Base-by-base conservation (phyloP, 148 eudicot genomes). In the Polygonum aviculare region DNA sequence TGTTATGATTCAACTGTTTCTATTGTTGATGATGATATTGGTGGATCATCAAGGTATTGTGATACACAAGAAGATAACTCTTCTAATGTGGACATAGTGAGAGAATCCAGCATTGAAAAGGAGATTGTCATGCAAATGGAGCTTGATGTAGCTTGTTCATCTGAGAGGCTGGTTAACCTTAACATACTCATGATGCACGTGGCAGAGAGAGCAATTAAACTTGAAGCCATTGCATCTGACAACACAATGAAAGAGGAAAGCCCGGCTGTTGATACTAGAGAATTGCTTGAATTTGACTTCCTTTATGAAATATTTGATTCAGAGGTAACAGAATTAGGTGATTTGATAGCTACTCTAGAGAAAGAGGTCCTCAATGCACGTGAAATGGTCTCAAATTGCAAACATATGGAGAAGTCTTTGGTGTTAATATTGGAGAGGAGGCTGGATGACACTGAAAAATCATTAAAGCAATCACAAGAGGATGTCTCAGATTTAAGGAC, bases 121-220 rank as follows among this genome's bases (percentile, higher is more conserved):
- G 87, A 85, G 82, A 16, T 82, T 80, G 73, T 93, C 52, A 79
- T 86, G 21, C 87, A 84, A 78, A 74, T 88, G 60, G 92, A 91
- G 76, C 85, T 93, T 74, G 93, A 90, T 77, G 75, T 86, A 82
- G 91, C 97, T 11, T 81, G 87, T 83, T 81, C 85, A 75, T 81
- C 88, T 49, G 99, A 96, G 81, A 96, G 91, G 83, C 84, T 93
- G 79, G 85, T 82, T 77, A 96, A 93, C 83, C 85, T 96, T 81
- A 86, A 85, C 82, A 69, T 90, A 70, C 87, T 93, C 19, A 88
- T 90, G 82, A 80, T 93, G 90, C 93, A 88, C 75, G 93, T 96
- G 79, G 89, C 88, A 39, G 84, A 84, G 26, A 96, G 89, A 76
- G 99, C 91, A 83, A 83, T 80, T 80, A 93, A 93, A 77, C 86